Base-by-base conservation (phyloP, 2,329 filamentous ascomycete species). In the Neurospora crassa region DNA sequence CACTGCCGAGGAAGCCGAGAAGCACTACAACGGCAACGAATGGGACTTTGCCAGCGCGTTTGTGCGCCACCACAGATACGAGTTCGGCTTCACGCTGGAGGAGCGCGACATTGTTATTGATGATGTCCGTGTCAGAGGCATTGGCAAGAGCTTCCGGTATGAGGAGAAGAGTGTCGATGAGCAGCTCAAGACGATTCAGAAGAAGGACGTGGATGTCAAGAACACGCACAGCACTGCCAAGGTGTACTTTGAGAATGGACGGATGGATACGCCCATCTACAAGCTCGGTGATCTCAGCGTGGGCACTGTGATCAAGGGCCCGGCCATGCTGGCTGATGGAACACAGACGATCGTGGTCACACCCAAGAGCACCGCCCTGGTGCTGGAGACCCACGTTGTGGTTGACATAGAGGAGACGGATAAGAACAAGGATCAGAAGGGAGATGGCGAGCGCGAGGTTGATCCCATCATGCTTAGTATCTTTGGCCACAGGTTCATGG, bases 311-410 rank as follows among this genome's bases (percentile, higher is more conserved):
- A 84, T 97, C 70, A 83, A 86, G 68, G 94, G 94, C 0, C 94
- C 94, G 0, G 94, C 94, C 0, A 92, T 97, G 81, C 86, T 97
- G 71, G 93, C 93, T 2, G 94, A 95, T 77, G 91, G 91, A 10
- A 94, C 92, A 0, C 95, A 97, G 80, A 98, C 95, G 0, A 96
- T 98, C 73, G 92, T 97, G 0, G 90, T 97, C 2, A 92, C 92
- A 0, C 95, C 94, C 0, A 88, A 87, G 40, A 88, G 93, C 2
- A 88, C 89, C 29, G 95, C 94, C 0, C 82, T 94, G 34, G 85
- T 97, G 41, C 89, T 97, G 20, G 86, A 93, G 73, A 97, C 94
- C 0, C 95, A 97, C 76, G 93, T 97, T 8, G 87, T 97, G 7
- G 94, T 97, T 77, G 93, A 97, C 74, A 87, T 96, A 53, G 88